Conservation (phyloP, 2,329 filamentous ascomycete species). For the Ceratocystis smalleyi region DNA sequence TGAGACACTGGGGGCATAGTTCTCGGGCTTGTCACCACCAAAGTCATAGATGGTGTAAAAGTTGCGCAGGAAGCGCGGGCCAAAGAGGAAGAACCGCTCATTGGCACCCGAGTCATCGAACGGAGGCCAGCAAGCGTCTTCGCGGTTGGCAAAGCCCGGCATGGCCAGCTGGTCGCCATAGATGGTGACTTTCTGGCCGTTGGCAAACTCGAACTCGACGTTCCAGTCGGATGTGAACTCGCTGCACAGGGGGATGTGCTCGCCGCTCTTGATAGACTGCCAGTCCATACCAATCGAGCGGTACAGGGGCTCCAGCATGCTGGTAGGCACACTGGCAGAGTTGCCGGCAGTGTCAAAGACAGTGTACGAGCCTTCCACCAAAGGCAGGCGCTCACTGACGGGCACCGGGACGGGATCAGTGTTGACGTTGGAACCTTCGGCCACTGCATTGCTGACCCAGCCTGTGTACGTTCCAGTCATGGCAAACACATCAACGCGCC, state of each 20-base stretch:
- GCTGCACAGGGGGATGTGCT: slow-evolving; percentile 24
- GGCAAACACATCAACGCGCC: slow-evolving; percentile 21
- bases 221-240: slow-evolving; percentile 27
- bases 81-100: slow-evolving; percentile 23
- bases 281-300: slow-evolving; percentile 25
- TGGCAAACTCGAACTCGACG: slow-evolving; percentile 22
- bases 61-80: slow-evolving; percentile 21
- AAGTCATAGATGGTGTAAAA: slow-evolving; percentile 26
- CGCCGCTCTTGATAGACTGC: slow-evolving; percentile 21
- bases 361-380: slow-evolving; percentile 12
- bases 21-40: slow-evolving; percentile 17
- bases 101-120: slow-evolving; percentile 21
- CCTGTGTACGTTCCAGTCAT: slow-evolving; percentile 17
- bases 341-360: slow-evolving; percentile 25
- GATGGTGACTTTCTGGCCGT: slow-evolving; percentile 21
- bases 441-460: slow-evolving; percentile 3
- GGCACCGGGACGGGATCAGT: slow-evolving; percentile 21
- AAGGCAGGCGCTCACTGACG: background rate
- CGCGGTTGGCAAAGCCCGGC: slow-evolving; percentile 24
- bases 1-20: slow-evolving; percentile 18
- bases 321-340: slow-evolving; percentile 20
- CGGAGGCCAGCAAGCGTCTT: slow-evolving; percentile 26
- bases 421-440: background rate
- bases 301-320: slow-evolving; percentile 22
- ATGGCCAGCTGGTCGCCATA: slow-evolving; percentile 23